Percentiles rank a stretch among this genome's conserved stretches.
Conservation (phyloP, 306 rosid genomes). For the Boehmeria nivea region DNA sequence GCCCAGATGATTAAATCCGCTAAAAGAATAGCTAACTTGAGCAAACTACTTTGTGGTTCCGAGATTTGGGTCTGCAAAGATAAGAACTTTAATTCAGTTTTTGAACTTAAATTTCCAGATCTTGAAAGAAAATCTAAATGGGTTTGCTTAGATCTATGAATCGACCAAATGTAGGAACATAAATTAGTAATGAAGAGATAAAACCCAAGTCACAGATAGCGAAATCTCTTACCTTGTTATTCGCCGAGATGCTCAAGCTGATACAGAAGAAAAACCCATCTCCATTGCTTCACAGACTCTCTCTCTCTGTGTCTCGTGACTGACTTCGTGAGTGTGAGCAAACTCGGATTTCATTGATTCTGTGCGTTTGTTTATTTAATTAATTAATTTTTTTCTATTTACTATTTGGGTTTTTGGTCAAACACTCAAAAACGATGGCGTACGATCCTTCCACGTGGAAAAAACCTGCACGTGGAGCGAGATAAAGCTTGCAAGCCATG, state of each 20-base stretch:
- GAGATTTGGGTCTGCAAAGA: slow-evolving; percentile 8
- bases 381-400: neutral
- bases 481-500: neutral
- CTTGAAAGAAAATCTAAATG: slow-evolving; percentile 27
- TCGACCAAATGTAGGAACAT: slow-evolving; percentile 2
- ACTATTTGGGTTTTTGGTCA: neutral
- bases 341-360: slow-evolving; percentile 11
- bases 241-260: slow-evolving; percentile 9
- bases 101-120: slow-evolving; percentile 11
- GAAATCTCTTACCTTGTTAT: slow-evolving; percentile 6
- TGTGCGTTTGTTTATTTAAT: neutral
- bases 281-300: neutral
- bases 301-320: neutral
- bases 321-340: slow-evolving; percentile 4
- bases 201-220: neutral
- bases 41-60: neutral
- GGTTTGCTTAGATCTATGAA: slow-evolving; percentile 26
- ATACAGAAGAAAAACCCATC: slow-evolving; percentile 7
- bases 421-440: neutral
- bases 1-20: slow-evolving; percentile 44
- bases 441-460: slow-evolving; percentile 35
- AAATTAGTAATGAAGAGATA: too few relatives aligned
- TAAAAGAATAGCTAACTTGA: slow-evolving; percentile 17
- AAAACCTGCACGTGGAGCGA: slow-evolving; percentile 18
- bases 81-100: neutral